Evolutionary conservation across 345 rosid genomes (phyloP).

Genomic region (Microthlaspi erraticum): DNA sequence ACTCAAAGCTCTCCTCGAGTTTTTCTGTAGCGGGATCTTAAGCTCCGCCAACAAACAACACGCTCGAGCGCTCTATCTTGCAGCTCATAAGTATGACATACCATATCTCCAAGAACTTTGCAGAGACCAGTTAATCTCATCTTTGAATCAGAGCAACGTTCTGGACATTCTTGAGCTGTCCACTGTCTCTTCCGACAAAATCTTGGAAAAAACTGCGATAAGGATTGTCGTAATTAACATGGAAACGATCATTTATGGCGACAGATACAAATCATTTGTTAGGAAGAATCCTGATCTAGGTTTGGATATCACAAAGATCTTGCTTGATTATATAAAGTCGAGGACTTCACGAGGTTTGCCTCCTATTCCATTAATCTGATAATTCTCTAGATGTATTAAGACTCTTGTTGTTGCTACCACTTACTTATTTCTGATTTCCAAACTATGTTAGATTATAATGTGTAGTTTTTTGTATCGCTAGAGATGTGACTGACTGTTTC

Average conservation of each 20-base stretch:
- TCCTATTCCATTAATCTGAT: too few relatives aligned
- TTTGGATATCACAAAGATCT: background rate
- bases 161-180: conserved; percentile 6
- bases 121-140: background rate
- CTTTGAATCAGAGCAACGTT: background rate
- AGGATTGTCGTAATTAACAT: background rate
- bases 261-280: background rate
- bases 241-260: background rate
- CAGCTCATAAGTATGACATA: conserved; percentile 27
- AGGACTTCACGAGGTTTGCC: too few relatives aligned
- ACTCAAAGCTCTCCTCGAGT: conserved; percentile 9
- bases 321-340: too few relatives aligned
- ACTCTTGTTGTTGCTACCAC: too few relatives aligned
- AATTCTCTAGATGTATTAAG: too few relatives aligned
- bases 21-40: background rate
- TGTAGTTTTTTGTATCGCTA: too few relatives aligned
- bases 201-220: background rate
- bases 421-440: too few relatives aligned
- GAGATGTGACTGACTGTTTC: too few relatives aligned
- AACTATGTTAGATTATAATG: too few relatives aligned
- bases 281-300: conserved; percentile 1
- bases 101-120: conserved; percentile 24
- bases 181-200: background rate
- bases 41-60: background rate
- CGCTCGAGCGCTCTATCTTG: conserved; percentile 6